Conservation (phyloP, 768 basidiomycete genomes). For the Kwoniella newhampshirensis region DNA sequence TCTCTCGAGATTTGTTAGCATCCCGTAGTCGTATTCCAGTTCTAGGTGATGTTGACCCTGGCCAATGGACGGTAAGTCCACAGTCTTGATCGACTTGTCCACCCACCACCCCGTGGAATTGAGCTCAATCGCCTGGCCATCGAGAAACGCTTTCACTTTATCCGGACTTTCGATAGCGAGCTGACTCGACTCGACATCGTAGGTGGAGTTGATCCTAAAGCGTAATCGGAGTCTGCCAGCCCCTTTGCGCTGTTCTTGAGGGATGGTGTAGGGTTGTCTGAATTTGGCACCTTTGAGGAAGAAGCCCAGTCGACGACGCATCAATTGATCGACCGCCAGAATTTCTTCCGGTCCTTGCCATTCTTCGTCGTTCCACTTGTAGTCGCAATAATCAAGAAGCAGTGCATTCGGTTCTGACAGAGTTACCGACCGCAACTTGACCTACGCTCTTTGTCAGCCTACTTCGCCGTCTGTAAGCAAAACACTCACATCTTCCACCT, state of each 20-base stretch:
- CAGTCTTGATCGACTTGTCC: conserved; percentile 32
- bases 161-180: conserved; percentile 31
- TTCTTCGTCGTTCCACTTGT: conserved; percentile 25
- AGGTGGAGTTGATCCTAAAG: conserved; percentile 22
- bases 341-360: conserved; percentile 33
- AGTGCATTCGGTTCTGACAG: conserved; percentile 38
- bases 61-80: conserved; percentile 19
- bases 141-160: conserved; percentile 17
- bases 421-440: conserved; percentile 19
- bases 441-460: background rate
- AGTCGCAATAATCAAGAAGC: conserved; percentile 31
- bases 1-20: conserved; percentile 31
- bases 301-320: conserved; percentile 24
- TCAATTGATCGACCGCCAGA: conserved; percentile 33
- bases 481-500: conserved; percentile 22
- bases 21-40: conserved; percentile 23
- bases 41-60: conserved; percentile 24
- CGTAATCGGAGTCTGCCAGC: conserved; percentile 21
- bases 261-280: conserved; percentile 36
- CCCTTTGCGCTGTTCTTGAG: conserved; percentile 15
- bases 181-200: conserved; percentile 5
- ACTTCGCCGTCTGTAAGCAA: background rate
- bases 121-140: conserved; percentile 18
- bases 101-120: conserved; percentile 33
- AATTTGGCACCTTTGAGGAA: conserved; percentile 31